Base-by-base conservation (phyloP, 148 eudicot genomes). In the Rhododendron ferrugineum region DNA sequence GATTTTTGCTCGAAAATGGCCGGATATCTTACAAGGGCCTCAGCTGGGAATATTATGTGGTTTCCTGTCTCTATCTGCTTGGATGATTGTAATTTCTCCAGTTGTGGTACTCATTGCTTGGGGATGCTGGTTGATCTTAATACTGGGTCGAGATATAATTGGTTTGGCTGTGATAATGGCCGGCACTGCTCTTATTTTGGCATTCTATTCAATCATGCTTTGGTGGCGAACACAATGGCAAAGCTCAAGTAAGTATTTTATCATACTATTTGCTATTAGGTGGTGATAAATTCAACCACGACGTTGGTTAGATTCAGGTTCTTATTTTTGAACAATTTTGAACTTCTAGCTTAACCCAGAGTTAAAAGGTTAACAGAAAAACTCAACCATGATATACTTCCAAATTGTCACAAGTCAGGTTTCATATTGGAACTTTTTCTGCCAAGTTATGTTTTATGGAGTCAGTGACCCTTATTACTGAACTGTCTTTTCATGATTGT, bases 151-250 rank as follows among this genome's bases (percentile, higher is more conserved):
- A 90, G 93, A 97, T 92, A 90, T 95, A 68, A 90, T 97, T 90
- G 99, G 99, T 70, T 80, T 97, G 86, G 98, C 99, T 58, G 98
- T 97, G 58, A 94, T 97, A 56, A 89, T 97, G 96, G 94, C 98
- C 34, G 99, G 98, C 79, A 93, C 88, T 85, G 96, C 99, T 91
- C 92, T 97, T 85, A 96, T 97, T 85, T 88, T 97, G 89, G 98
- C 99, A 72, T 97, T 97, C 87, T 97, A 95, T 85, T 94, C 99
- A 1, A 92, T 97, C 84, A 97, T 97, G 99, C 99, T 97, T 85
- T 97, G 99, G 99, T 97, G 99, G 99, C 92, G 98, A 87, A 97
- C 99, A 78, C 99, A 93, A 78, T 97, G 98, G 98, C 99, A 97
- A 89, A 95, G 96, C 93, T 97, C 99, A 87, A 93, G 99, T 96